phyloP scores from a whole-genome alignment of 2,329 filamentous ascomycete species.

The Penicillium aurantiogriseum region DNA sequence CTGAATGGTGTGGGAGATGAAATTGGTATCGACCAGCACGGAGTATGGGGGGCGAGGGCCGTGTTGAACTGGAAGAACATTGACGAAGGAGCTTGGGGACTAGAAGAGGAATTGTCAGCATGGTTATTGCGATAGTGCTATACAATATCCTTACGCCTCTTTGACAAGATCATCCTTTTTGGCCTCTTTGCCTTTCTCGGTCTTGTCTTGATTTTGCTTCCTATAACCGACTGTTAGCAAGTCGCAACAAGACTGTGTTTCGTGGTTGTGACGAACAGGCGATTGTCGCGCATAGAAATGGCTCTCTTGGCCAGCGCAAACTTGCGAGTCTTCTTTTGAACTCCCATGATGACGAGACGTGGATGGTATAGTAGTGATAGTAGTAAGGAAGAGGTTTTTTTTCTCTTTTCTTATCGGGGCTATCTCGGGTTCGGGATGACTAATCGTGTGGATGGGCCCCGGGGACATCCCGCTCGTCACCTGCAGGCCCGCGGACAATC shows the following conservation, averaged over 20 bases:
- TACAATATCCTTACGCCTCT: constrained; percentile 18
- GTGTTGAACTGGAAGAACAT: constrained; percentile 91
- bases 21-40: constrained; percentile 84
- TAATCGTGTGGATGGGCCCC: not conserved
- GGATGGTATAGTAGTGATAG: not conserved
- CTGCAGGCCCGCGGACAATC: not conserved
- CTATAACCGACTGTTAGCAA: constrained; percentile 10
- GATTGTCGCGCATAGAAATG: constrained; percentile 75
- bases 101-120: constrained; percentile 27
- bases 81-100: constrained; percentile 73
- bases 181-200: constrained; percentile 16
- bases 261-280: constrained; percentile 50
- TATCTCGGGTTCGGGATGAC: not conserved
- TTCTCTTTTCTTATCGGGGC: constrained; percentile 5
- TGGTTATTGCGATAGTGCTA: constrained; percentile 6
- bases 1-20: constrained; percentile 85
- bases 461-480: not conserved
- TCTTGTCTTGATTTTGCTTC: constrained; percentile 22
- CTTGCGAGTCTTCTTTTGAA: constrained; percentile 87
- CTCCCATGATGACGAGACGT: constrained; percentile 65
- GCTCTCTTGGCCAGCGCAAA: constrained; percentile 82
- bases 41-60: constrained; percentile 76
- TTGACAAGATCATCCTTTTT: constrained; percentile 25
- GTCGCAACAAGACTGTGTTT: not conserved
- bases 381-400: constrained; percentile 2